Evolutionary conservation across 495 filamentous ascomycete species (phyloP).

Genomic region (Aspergillus biplanus): DNA sequence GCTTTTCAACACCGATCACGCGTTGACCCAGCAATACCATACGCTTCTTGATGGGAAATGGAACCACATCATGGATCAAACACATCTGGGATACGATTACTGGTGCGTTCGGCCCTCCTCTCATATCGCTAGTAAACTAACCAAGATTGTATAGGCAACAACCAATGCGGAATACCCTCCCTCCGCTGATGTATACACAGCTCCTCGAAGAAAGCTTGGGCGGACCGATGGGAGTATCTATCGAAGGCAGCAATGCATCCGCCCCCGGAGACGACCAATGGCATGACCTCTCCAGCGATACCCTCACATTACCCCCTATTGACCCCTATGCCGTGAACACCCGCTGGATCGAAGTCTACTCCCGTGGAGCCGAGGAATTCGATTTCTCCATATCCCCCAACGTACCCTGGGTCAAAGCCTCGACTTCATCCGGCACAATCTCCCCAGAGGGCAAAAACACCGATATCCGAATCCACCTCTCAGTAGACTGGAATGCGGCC

Average conservation of each 20-base stretch:
- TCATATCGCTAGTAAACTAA: slow-evolving; percentile 30
- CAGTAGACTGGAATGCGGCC: slow-evolving; percentile 50
- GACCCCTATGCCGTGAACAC: slow-evolving; percentile 63
- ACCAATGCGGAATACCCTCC: slow-evolving; percentile 69
- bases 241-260: slow-evolving; percentile 66
- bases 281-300: slow-evolving; percentile 58
- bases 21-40: slow-evolving; percentile 65
- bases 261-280: slow-evolving; percentile 69
- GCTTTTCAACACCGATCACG: slow-evolving; percentile 62
- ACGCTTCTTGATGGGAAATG: slow-evolving; percentile 69
- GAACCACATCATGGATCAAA: slow-evolving; percentile 71
- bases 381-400: slow-evolving; percentile 57
- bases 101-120: slow-evolving; percentile 25
- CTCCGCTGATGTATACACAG: slow-evolving; percentile 62
- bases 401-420: slow-evolving; percentile 60
- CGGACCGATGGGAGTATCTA: slow-evolving; percentile 66
- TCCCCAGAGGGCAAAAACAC: slow-evolving; percentile 36
- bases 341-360: slow-evolving; percentile 71
- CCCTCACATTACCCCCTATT: slow-evolving; percentile 55
- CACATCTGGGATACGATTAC: slow-evolving; percentile 55
- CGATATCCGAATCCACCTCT: slow-evolving; percentile 61
- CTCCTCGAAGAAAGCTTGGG: slow-evolving; percentile 53
- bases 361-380: slow-evolving; percentile 60
- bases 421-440: slow-evolving; percentile 57
- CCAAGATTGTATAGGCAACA: slow-evolving; percentile 51